Conservation (phyloP, 2,329 filamentous ascomycete species). For the Alternaria atra region DNA sequence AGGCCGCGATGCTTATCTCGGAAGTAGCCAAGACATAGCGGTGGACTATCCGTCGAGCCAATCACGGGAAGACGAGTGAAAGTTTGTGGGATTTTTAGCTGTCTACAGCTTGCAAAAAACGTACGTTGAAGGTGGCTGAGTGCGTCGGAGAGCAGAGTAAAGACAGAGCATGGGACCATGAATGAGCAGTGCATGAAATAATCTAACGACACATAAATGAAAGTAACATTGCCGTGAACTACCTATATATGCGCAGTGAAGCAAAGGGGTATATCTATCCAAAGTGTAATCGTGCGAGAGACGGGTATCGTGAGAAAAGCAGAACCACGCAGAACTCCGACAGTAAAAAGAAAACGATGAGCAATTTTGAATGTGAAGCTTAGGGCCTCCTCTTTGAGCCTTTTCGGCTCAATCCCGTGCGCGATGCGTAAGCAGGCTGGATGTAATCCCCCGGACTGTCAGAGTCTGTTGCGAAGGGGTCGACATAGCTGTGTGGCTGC, state of each 20-base stretch:
- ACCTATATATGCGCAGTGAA: neutral
- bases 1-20: neutral
- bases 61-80: neutral
- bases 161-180: neutral
- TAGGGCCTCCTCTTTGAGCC: slow-evolving; percentile 16
- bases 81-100: neutral
- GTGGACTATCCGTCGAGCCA: neutral
- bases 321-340: neutral
- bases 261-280: neutral
- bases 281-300: neutral
- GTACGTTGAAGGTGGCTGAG: neutral
- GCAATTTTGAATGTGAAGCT: neutral
- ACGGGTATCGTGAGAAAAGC: neutral
- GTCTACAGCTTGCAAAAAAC: neutral
- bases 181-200: neutral
- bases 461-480: slow-evolving; percentile 25
- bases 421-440: slow-evolving; percentile 6
- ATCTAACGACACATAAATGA: neutral
- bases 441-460: slow-evolving; percentile 9
- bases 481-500: slow-evolving; percentile 26
- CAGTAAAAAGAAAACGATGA: neutral
- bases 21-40: neutral
- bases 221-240: neutral
- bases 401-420: slow-evolving; percentile 9
- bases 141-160: neutral